Percentiles rank a stretch among this genome's conserved stretches.
Conservation (phyloP, 2,329 filamentous ascomycete species). For the Diatrype stigma region DNA sequence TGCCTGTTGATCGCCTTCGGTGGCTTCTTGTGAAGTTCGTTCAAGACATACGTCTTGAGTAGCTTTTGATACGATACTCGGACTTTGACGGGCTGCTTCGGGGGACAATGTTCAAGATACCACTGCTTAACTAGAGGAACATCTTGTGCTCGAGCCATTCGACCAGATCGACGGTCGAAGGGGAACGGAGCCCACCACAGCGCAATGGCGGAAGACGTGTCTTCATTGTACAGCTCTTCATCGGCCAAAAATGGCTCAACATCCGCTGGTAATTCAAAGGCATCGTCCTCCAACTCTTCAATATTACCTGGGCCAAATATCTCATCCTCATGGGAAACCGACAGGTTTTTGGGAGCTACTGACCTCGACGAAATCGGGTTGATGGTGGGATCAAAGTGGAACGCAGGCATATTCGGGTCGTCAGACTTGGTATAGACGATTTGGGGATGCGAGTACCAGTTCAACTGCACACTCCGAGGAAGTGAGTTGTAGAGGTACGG, state of each 20-base stretch:
- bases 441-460: constrained; percentile 92
- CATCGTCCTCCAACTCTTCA: constrained; percentile 70
- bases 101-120: constrained; percentile 94
- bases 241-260: constrained; percentile 86
- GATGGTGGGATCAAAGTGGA: constrained; percentile 97
- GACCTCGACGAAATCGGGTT: constrained; percentile 96
- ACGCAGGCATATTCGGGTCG: constrained; percentile 84
- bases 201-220: constrained; percentile 86
- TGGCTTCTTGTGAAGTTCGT: constrained; percentile 92
- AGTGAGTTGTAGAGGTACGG: constrained; percentile 96
- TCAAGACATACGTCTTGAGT: constrained; percentile 91
- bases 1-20: constrained; percentile 96
- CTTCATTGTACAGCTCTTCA: constrained; percentile 81
- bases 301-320: constrained; percentile 80
- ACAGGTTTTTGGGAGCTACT: constrained; percentile 91
- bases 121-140: constrained; percentile 96
- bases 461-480: constrained; percentile 86
- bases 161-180: constrained; percentile 88
- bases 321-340: constrained; percentile 86
- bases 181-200: constrained; percentile 98
- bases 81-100: constrained; percentile 87
- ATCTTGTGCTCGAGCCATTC: constrained; percentile 95
- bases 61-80: constrained; percentile 98
- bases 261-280: constrained; percentile 75
- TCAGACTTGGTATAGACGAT: constrained; percentile 86